Percentiles rank a stretch among this genome's conserved stretches.
These are phyloP conservation scores for Ambrosia artemisiifolia DNA, from an alignment of 129 eudicot species.

Conservation along the genomic window DNA sequence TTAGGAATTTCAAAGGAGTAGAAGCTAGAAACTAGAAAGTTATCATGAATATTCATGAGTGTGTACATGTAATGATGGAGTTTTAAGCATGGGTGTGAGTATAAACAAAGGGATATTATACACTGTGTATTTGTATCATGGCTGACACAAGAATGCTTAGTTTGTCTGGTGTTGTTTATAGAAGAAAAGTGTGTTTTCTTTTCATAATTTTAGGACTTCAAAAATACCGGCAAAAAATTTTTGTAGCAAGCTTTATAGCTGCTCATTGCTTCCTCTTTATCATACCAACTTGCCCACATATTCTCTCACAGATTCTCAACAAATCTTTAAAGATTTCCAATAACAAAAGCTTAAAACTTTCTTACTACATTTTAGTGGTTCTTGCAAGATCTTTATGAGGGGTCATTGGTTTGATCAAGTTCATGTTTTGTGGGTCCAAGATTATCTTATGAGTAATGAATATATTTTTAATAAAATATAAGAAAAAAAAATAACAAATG, in stretches of 20 bases:
- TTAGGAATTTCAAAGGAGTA: too few relatives aligned
- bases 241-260: conserved; percentile 55
- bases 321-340: conserved; percentile 25
- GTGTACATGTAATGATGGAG: conserved; percentile 37
- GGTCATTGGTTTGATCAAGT: background rate
- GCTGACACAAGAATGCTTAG: conserved; percentile 67
- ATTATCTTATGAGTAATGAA: too few relatives aligned
- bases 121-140: conserved; percentile 22
- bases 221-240: conserved; percentile 63
- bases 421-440: conserved; percentile 1
- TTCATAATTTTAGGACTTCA: conserved; percentile 40
- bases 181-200: conserved; percentile 34
- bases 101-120: conserved; percentile 12
- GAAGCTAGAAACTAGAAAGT: conserved; percentile 16
- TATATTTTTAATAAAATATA: too few relatives aligned
- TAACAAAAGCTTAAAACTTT: conserved; percentile 17
- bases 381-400: background rate
- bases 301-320: conserved; percentile 40
- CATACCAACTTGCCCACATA: conserved; percentile 48
- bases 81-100: conserved; percentile 33
- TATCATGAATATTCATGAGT: conserved; percentile 20
- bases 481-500: background rate
- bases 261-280: conserved; percentile 69
- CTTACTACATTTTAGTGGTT: background rate
- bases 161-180: conserved; percentile 41